Conservation (phyloP, 1,284 basidiomycete species). For the Volvariella volvacea region DNA sequence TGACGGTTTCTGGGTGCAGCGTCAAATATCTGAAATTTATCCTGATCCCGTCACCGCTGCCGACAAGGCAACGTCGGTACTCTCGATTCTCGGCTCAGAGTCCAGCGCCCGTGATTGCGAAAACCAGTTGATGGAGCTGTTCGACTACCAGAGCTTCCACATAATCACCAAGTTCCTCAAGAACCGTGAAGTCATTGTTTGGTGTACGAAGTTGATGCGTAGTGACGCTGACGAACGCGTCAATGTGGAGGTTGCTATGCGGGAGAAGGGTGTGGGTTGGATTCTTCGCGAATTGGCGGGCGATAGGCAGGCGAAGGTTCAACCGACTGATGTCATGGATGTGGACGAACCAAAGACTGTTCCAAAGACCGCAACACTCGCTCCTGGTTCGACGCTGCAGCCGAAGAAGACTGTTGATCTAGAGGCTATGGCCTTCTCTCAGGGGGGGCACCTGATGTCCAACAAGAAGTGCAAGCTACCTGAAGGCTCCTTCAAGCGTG, state of each 20-base stretch:
- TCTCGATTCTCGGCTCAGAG: conserved; percentile 87
- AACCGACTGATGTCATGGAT: conserved; percentile 63
- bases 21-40: conserved; percentile 86
- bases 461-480: conserved; percentile 98
- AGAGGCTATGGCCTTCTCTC: conserved; percentile 92
- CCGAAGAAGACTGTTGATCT: conserved; percentile 88
- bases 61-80: conserved; percentile 83
- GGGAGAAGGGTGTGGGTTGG: conserved; percentile 95
- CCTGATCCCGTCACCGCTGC: conserved; percentile 92
- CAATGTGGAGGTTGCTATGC: conserved; percentile 97
- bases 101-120: conserved; percentile 91
- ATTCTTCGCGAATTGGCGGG: conserved; percentile 86
- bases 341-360: conserved; percentile 63
- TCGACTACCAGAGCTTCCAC: conserved; percentile 92
- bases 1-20: conserved; percentile 98
- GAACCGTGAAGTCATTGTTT: conserved; percentile 94
- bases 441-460: conserved; percentile 95
- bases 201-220: conserved; percentile 96
- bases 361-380: conserved; percentile 84
- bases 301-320: conserved; percentile 56
- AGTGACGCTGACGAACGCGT: conserved; percentile 87
- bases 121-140: conserved; percentile 95
- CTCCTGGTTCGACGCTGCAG: conserved; percentile 82
- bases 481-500: conserved; percentile 95
- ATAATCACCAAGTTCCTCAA: conserved; percentile 89